phyloP scores from a whole-genome alignment of 1,284 basidiomycete species.

The Cryptococcus maquisensis region DNA sequence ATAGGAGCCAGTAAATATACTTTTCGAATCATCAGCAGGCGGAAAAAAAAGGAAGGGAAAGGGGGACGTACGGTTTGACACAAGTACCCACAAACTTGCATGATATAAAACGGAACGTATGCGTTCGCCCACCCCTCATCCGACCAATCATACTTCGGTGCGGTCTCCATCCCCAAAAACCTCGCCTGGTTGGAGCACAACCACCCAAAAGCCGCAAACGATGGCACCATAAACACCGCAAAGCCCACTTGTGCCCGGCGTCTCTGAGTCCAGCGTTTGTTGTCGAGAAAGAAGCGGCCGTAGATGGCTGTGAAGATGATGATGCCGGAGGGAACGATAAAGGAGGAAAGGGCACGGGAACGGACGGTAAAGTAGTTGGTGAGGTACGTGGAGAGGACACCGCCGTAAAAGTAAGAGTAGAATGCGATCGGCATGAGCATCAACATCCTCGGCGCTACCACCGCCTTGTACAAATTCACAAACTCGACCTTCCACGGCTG shows the following conservation, averaged over 20 bases:
- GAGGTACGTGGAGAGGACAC: conserved; percentile 26
- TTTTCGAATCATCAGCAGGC: not conserved
- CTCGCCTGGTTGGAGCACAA: conserved; percentile 9
- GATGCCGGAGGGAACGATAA: conserved; percentile 13
- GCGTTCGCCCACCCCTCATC: conserved; percentile 18
- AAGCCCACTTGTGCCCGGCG: conserved; percentile 8
- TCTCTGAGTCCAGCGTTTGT: conserved; percentile 7
- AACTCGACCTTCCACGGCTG: conserved; percentile 21
- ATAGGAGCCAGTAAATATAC: conserved; percentile 27
- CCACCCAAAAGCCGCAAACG: conserved; percentile 21
- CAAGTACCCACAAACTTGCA: conserved; percentile 16
- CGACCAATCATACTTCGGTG: conserved; percentile 23
- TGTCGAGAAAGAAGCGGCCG: conserved; percentile 10
- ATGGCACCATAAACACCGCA: conserved; percentile 10
- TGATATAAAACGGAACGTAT: conserved; percentile 21
- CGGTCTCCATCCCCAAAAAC: conserved; percentile 2
- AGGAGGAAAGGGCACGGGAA: conserved; percentile 24
- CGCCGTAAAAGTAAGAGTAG: conserved; percentile 27
- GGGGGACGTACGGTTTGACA: conserved; percentile 13
- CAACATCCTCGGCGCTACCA: conserved; percentile 8
- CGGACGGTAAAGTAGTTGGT: conserved; percentile 31
- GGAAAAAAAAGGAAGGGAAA: not conserved
- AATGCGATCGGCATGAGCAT: conserved; percentile 21
- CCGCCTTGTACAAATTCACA: conserved; percentile 7
- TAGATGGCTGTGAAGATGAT: conserved; percentile 7